Percentiles rank a stretch among this genome's conserved stretches.
These are phyloP conservation scores for Tulasnella sp. DNA, from an alignment of 768 basidiomycete species.

Conservation along the genomic window DNA sequence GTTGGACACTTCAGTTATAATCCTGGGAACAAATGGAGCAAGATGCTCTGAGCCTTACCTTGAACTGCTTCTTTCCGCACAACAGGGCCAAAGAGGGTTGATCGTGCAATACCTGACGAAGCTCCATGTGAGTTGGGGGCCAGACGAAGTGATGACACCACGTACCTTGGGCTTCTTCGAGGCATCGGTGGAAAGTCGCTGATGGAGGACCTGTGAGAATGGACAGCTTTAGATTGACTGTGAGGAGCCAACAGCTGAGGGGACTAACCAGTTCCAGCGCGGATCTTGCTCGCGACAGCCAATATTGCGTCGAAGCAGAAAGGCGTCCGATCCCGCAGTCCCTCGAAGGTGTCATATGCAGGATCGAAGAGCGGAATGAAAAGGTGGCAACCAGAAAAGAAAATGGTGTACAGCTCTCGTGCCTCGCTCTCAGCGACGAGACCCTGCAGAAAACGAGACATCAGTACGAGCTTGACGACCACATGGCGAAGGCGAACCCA, in stretches of 20 bases:
- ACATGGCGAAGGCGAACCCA: slow-evolving; percentile 34
- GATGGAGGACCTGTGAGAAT: slow-evolving; percentile 51
- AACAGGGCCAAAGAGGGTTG: slow-evolving; percentile 88
- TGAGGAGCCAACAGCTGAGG: neutral
- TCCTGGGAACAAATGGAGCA: neutral
- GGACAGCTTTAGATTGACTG: neutral
- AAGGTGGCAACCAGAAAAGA: slow-evolving; percentile 93
- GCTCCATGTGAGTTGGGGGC: neutral
- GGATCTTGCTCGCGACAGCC: slow-evolving; percentile 87
- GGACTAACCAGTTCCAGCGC: slow-evolving; percentile 68
- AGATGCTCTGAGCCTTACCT: slow-evolving; percentile 46
- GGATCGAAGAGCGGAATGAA: slow-evolving; percentile 96
- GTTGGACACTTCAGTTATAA: slow-evolving; percentile 7
- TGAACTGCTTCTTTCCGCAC: slow-evolving; percentile 93
- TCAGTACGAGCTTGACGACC: slow-evolving; percentile 2
- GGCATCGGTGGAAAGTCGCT: slow-evolving; percentile 81
- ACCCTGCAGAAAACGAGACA: slow-evolving; percentile 48
- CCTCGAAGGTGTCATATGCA: slow-evolving; percentile 88
- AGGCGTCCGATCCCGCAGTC: slow-evolving; percentile 84
- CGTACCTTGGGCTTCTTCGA: slow-evolving; percentile 82
- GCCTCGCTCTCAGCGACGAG: slow-evolving; percentile 83
- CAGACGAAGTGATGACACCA: neutral
- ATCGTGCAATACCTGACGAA: slow-evolving; percentile 69
- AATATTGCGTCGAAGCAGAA: slow-evolving; percentile 95
- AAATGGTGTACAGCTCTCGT: slow-evolving; percentile 90